A percentile compares a stretch with the other conserved stretches of the same genome.
Conservation (phyloP, 1,284 basidiomycete genomes). For the Cryptococcus sp. region DNA sequence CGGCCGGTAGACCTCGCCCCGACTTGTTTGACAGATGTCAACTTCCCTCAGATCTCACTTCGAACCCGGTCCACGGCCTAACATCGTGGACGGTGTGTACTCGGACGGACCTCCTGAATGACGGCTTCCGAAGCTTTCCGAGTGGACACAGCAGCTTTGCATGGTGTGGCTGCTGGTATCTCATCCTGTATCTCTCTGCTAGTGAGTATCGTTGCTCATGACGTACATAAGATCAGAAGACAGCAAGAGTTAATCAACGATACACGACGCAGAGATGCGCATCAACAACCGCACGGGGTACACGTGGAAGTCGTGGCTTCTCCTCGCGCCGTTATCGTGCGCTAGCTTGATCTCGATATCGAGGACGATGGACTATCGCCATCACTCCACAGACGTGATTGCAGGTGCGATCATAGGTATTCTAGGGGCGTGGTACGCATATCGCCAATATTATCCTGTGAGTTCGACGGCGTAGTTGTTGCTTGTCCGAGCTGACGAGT, state of each 20-base stretch:
- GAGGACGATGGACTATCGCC: constrained; percentile 66
- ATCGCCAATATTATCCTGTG: constrained; percentile 52
- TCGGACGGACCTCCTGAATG: constrained; percentile 67
- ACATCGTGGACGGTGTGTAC: constrained; percentile 78
- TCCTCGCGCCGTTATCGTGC: constrained; percentile 71
- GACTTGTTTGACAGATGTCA: constrained; percentile 83
- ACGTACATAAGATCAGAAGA: too few relatives aligned
- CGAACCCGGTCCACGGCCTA: constrained; percentile 70
- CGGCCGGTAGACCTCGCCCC: constrained; percentile 85
- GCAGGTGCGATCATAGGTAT: constrained; percentile 46
- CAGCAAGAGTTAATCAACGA: background rate
- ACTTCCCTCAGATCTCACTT: constrained; percentile 64
- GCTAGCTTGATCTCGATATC: constrained; percentile 83
- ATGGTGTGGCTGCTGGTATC: constrained; percentile 51
- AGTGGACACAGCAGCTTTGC: constrained; percentile 79
- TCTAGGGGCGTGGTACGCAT: constrained; percentile 42
- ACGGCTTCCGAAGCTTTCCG: constrained; percentile 91
- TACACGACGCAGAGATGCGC: constrained; percentile 75
- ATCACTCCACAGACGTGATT: constrained; percentile 47
- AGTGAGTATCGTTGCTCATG: constrained; percentile 33
- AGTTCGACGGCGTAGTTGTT: too few relatives aligned
- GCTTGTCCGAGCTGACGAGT: background rate
- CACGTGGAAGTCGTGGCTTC: constrained; percentile 83
- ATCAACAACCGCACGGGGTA: constrained; percentile 80
- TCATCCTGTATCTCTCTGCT: constrained; percentile 57